phyloP scores from a whole-genome alignment of 306 rosid species.

The Trichosanthes truncata region DNA sequence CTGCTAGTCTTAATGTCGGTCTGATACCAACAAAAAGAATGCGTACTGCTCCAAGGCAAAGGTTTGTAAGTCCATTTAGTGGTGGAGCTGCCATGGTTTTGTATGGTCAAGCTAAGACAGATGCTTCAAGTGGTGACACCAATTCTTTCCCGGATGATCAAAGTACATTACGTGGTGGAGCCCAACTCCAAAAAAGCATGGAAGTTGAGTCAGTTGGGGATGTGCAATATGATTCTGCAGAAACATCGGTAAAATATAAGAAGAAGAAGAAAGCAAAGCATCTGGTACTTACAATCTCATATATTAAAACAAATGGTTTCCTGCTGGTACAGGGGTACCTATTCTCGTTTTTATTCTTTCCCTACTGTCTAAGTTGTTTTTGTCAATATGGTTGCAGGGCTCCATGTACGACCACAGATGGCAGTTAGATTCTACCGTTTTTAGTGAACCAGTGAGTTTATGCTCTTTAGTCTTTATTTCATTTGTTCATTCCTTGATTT shows the following conservation, averaged over 20 bases:
- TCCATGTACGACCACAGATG: conserved; percentile 76
- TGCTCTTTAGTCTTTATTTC: no score
- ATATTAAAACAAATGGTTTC: conserved; percentile 8
- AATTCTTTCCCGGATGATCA: conserved; percentile 97
- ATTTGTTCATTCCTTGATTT: neutral
- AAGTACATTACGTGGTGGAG: conserved; percentile 65
- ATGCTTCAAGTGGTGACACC: conserved; percentile 98
- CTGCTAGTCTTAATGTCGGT: conserved; percentile 67
- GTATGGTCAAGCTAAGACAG: conserved; percentile 68
- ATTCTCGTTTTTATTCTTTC: conserved; percentile 4
- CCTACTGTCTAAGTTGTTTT: conserved; percentile 20
- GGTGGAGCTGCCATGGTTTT: conserved; percentile 38
- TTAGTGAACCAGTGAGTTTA: conserved; percentile 53
- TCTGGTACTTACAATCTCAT: conserved; percentile 44
- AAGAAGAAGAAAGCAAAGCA: conserved; percentile 87
- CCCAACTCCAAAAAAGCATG: conserved; percentile 74
- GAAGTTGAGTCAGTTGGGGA: conserved; percentile 89
- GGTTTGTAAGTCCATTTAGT: conserved; percentile 72
- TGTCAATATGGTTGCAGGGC: conserved; percentile 43
- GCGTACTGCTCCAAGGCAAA: conserved; percentile 91
- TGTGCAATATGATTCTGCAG: conserved; percentile 68
- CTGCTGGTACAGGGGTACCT: neutral
- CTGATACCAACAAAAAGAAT: conserved; percentile 66
- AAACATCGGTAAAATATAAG: conserved; percentile 80
- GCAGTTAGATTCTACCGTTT: conserved; percentile 66